A percentile compares a stretch with the other conserved stretches of the same genome.
These are phyloP conservation scores for Chamaecrista fasciculata DNA, from an alignment of 306 rosid genomes.

Conservation along the genomic window DNA sequence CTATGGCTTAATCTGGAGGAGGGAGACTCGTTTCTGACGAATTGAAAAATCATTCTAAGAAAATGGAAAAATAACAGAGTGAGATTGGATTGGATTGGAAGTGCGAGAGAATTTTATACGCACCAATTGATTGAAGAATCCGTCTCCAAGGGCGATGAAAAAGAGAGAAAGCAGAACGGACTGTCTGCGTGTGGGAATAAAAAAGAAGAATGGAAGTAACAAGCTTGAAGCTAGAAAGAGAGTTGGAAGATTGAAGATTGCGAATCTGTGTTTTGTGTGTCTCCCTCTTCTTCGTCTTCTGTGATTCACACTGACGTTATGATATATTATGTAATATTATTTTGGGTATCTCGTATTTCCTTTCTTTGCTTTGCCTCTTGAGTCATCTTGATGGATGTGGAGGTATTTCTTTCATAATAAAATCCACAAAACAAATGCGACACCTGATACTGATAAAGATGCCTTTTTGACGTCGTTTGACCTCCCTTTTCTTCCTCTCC, in stretches of 20 bases:
- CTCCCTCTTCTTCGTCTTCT: not conserved
- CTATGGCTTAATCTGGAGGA: constrained; percentile 1
- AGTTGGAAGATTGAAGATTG: too few relatives aligned
- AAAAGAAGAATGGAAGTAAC: not conserved
- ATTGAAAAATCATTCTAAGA: constrained; percentile 24
- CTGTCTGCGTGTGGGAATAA: not conserved
- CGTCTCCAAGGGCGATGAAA: constrained; percentile 24
- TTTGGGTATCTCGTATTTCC: too few relatives aligned
- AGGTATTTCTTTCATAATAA: too few relatives aligned
- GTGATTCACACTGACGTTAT: too few relatives aligned
- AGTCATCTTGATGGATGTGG: not conserved
- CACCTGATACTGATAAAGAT: not conserved
- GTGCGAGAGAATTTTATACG: not conserved
- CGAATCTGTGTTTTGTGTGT: too few relatives aligned
- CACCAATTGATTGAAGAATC: not conserved
- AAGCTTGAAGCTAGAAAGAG: too few relatives aligned
- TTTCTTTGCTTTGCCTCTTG: not conserved
- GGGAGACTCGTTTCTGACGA: constrained; percentile 16
- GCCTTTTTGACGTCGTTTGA: not conserved
- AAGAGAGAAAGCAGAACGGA: not conserved
- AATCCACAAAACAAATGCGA: not conserved
- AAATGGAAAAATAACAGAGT: not conserved
- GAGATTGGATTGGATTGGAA: not conserved
- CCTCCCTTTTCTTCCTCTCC: not conserved
- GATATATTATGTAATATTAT: too few relatives aligned